These are phyloP conservation scores for Fragosphaeria purpurea DNA, from an alignment of 2,329 filamentous ascomycete species.

Conservation along the genomic window DNA sequence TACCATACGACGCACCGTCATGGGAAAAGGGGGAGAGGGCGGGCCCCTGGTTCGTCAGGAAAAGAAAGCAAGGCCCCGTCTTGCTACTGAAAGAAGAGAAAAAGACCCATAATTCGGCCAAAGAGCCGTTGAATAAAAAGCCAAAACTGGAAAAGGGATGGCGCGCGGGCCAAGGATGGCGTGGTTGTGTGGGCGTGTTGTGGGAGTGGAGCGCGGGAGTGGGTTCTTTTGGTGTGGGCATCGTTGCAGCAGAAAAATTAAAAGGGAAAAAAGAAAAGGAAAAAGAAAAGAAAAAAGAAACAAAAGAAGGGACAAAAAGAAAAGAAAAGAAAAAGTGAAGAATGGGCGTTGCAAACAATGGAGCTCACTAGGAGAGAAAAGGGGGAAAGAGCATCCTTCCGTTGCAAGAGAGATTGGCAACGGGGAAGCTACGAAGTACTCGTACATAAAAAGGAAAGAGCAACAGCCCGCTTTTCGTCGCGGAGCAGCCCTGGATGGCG, in stretches of 20 bases:
- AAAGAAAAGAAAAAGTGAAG: too few species aligned
- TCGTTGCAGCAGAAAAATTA: not conserved
- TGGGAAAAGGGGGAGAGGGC: too few species aligned
- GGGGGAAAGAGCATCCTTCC: too few species aligned
- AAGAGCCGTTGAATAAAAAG: slow-evolving; percentile 34
- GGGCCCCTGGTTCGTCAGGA: too few species aligned
- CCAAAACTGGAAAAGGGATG: slow-evolving; percentile 30
- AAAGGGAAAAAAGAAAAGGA: slow-evolving; percentile 1
- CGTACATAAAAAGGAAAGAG: slow-evolving; percentile 11
- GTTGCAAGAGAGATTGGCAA: slow-evolving; percentile 12
- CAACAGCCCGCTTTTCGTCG: not conserved
- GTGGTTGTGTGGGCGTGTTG: slow-evolving; percentile 2
- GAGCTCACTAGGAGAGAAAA: too few species aligned
- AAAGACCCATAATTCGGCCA: slow-evolving; percentile 35
- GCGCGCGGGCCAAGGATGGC: slow-evolving; percentile 23
- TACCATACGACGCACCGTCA: not conserved
- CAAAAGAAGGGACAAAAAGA: too few species aligned
- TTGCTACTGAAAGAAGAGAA: not conserved
- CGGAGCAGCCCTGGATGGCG: slow-evolving; percentile 10
- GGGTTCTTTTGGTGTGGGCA: not conserved
- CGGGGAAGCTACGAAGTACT: not conserved
- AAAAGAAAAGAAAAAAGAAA: not conserved
- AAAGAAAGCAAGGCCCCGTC: not conserved
- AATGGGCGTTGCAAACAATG: too few species aligned
- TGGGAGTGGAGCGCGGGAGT: not conserved